These are phyloP conservation scores for Paratinospora sagittata DNA, from an alignment of 164 flowering plant species.

Conservation along the genomic window DNA sequence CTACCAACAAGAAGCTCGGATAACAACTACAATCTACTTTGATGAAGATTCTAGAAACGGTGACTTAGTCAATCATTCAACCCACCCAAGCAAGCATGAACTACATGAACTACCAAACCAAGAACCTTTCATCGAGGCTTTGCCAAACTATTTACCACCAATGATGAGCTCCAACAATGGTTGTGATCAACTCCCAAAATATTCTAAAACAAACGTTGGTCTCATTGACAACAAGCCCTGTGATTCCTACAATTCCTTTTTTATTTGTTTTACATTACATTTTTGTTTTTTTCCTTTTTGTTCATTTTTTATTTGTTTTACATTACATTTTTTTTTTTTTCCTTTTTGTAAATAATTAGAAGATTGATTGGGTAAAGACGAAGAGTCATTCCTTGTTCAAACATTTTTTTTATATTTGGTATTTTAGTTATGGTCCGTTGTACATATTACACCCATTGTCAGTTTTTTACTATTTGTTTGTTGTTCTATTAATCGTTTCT, in stretches of 20 bases:
- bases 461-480: neutral
- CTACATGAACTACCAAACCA: neutral
- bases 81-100: neutral
- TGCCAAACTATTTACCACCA: neutral
- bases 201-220: neutral
- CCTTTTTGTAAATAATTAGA: neutral
- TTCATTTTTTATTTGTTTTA: neutral
- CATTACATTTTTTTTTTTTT: neutral
- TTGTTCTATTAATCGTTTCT: neutral
- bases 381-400: neutral
- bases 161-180: neutral
- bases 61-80: too few species aligned
- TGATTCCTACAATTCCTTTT: neutral
- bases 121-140: neutral
- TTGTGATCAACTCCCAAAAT: neutral
- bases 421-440: too few species aligned
- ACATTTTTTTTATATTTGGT: neutral
- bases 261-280: too few species aligned
- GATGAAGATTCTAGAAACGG: too few species aligned
- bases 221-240: neutral
- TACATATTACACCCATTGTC: too few species aligned
- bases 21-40: too few species aligned
- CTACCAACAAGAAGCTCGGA: too few species aligned
- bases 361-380: neutral
- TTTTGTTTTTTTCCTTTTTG: too few species aligned